These are phyloP conservation scores for Quercus gilva DNA, from an alignment of 306 rosid species.

Conservation along the genomic window DNA sequence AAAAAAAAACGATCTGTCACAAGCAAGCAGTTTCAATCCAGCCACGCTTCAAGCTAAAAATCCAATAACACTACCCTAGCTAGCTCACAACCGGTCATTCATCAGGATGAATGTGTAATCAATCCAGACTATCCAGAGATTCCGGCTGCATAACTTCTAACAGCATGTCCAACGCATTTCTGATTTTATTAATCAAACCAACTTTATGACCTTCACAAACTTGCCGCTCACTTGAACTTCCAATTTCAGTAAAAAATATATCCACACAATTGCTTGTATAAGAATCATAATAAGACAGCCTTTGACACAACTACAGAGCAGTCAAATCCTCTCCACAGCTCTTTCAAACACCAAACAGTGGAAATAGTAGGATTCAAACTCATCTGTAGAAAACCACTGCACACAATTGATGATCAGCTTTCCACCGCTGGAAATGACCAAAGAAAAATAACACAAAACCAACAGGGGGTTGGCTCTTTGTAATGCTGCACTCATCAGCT, in stretches of 20 bases:
- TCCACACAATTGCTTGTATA: neutral
- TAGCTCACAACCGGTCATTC: neutral
- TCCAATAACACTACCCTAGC: neutral
- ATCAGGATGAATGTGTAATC: neutral
- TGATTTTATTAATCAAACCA: neutral
- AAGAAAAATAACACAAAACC: neutral
- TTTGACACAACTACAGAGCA: too few relatives aligned
- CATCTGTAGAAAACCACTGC: neutral
- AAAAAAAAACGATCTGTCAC: neutral
- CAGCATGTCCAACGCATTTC: neutral
- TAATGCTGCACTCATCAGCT: conserved; percentile 30
- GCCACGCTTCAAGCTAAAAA: neutral
- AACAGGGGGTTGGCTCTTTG: neutral
- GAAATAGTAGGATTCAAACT: conserved; percentile 3
- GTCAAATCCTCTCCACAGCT: neutral
- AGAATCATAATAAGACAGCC: too few relatives aligned
- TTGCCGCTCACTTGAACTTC: neutral
- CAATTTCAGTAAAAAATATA: neutral
- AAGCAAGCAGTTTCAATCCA: neutral
- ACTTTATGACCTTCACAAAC: neutral
- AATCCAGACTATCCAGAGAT: neutral
- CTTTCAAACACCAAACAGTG: conserved; percentile 3
- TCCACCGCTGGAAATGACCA: neutral
- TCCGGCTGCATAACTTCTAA: neutral
- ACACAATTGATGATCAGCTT: too few relatives aligned